These are phyloP conservation scores for Lecanicillium sp. DNA, from an alignment of 2,329 filamentous ascomycete genomes.

Conservation along the genomic window DNA sequence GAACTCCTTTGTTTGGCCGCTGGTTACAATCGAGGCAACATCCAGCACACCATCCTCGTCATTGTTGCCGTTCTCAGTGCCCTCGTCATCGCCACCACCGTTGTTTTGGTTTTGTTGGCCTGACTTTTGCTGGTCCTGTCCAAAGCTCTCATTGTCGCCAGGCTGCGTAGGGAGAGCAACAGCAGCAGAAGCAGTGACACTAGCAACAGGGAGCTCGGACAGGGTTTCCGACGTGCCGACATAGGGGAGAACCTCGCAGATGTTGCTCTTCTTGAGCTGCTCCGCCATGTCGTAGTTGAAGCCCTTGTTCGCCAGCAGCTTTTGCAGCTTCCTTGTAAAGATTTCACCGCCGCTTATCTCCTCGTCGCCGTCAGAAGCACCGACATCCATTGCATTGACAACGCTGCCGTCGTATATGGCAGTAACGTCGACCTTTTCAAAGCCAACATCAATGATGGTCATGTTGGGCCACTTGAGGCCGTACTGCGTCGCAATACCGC, in stretches of 20 bases:
- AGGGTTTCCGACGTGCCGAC: conserved; percentile 32
- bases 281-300: conserved; percentile 62
- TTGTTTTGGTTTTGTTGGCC: conserved; percentile 17
- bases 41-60: conserved; percentile 69
- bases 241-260: conserved; percentile 60
- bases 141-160: conserved; percentile 21
- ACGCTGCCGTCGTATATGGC: conserved; percentile 78
- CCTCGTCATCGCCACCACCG: conserved; percentile 27
- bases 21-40: conserved; percentile 76
- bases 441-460: conserved; percentile 85
- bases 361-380: conserved; percentile 40
- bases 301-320: conserved; percentile 52
- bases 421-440: conserved; percentile 85
- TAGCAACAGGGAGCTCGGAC: conserved; percentile 38
- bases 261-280: conserved; percentile 57
- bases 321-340: conserved; percentile 66
- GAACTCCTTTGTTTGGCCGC: conserved; percentile 74
- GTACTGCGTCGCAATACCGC: conserved; percentile 79
- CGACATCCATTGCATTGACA: conserved; percentile 57
- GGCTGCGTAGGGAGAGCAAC: conserved; percentile 22
- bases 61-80: conserved; percentile 31
- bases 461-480: conserved; percentile 67
- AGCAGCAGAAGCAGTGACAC: conserved; percentile 12
- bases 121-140: conserved; percentile 9
- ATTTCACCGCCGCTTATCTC: conserved; percentile 72